These are phyloP conservation scores for Thelonectria discophora DNA, from an alignment of 2,329 filamentous ascomycete genomes.

Conservation along the genomic window DNA sequence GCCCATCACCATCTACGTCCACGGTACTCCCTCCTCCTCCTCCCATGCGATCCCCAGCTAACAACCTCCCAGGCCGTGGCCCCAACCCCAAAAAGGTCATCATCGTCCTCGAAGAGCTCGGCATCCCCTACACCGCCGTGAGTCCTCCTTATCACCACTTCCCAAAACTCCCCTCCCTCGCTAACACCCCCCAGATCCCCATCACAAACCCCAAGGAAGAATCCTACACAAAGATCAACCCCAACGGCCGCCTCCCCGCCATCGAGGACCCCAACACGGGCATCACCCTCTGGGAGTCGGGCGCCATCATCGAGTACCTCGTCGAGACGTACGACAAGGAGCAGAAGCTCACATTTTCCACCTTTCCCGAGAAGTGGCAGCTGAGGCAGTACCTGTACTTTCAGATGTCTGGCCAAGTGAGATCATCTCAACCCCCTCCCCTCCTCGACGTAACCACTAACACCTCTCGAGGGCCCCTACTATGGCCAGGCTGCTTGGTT, in stretches of 20 bases:
- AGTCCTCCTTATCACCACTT: neutral
- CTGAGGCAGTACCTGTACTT: constrained; percentile 50
- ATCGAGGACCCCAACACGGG: constrained; percentile 48
- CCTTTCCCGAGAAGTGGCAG: constrained; percentile 41
- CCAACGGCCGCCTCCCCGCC: constrained; percentile 47
- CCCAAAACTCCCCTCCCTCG: neutral
- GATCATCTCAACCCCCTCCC: neutral
- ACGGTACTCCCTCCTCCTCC: constrained; percentile 13
- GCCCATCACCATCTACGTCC: constrained; percentile 31
- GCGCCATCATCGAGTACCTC: constrained; percentile 42
- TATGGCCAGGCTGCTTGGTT: constrained; percentile 49
- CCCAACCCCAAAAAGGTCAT: constrained; percentile 47
- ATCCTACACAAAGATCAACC: constrained; percentile 43
- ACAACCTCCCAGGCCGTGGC: constrained; percentile 30
- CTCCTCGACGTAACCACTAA: neutral
- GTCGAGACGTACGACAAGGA: constrained; percentile 41
- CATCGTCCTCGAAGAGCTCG: constrained; percentile 50
- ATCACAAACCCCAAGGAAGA: constrained; percentile 40
- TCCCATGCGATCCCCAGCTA: neutral
- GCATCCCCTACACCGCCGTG: constrained; percentile 47
- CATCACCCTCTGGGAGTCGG: constrained; percentile 46
- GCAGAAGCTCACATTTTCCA: constrained; percentile 40
- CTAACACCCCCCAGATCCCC: constrained; percentile 26
- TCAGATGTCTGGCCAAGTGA: constrained; percentile 50
- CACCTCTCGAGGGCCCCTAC: constrained; percentile 45